Base-by-base conservation (phyloP, 768 basidiomycete species). In the Mycena floridula region DNA sequence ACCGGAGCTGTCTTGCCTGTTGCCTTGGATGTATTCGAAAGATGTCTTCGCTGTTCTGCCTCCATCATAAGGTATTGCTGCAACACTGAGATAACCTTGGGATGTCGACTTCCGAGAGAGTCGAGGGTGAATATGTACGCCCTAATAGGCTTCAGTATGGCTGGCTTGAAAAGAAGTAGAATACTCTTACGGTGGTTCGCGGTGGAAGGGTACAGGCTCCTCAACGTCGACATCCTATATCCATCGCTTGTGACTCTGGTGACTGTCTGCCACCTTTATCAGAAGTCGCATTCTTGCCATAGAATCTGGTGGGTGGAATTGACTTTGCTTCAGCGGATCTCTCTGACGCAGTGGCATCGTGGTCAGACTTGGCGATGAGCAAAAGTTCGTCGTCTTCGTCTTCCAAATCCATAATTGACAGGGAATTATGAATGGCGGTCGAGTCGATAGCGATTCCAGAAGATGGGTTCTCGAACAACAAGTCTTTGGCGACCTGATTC, bases 41-140 rank as follows among this genome's bases (percentile, higher is more conserved):
- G 48, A 1, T 66, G 55, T 46, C 67, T 69, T 66, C 92, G 94
- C 57, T 90, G 81, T 49, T 65, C 65, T 0, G 94, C 94, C 58
- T 99, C 96, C 52, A 72, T 63, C 26, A 62, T 62, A 18, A 98
- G 76, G 60, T 95, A 99, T 22, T 63, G 53, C 32, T 61, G 63
- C 16, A 99, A 73, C 25, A 70, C 73, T 39, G 67, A 82, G 32
- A 71, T 60, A 4, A 80, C 90, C 25, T 77, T 71, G 0, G 71
- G 70, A 61, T 97, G 94, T n/a, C 68, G 65, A 12, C 69, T 66
- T 4, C 86, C 85, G 37, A 99, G 73, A 2, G 95, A 98, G 60
- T 99, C 96, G 44, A 99, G 77, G 0, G 83, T 90, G 58, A 93
- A 82, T 25, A 99, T 83, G 50, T 79, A 81, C 5, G 89, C 82